A percentile compares a stretch with the other conserved stretches of the same genome.
Evolutionary conservation across 345 rosid species (phyloP).

Genomic region (Heritiera littoralis): DNA sequence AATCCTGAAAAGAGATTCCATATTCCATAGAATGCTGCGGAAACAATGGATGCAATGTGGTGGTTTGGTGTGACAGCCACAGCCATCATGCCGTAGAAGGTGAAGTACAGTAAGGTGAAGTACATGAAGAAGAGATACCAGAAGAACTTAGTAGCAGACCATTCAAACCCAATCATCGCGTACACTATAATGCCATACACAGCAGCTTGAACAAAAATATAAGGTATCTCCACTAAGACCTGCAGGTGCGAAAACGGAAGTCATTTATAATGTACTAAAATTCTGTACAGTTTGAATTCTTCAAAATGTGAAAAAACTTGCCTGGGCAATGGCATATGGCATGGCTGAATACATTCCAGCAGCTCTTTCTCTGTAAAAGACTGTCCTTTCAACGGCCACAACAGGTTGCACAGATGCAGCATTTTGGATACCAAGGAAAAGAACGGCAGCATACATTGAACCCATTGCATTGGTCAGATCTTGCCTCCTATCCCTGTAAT

Average conservation of each 20-base stretch:
- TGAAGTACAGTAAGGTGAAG: constrained; percentile 62
- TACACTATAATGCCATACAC: constrained; percentile 52
- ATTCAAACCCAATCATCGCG: constrained; percentile 61
- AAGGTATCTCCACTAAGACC: constrained; percentile 59
- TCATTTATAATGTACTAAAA: background rate
- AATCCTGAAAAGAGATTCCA: constrained; percentile 72
- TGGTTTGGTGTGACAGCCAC: constrained; percentile 65
- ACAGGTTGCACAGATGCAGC: constrained; percentile 58
- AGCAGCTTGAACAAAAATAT: constrained; percentile 45
- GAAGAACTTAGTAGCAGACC: constrained; percentile 52
- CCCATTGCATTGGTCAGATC: constrained; percentile 72
- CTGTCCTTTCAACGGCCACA: constrained; percentile 68
- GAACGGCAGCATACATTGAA: constrained; percentile 70
- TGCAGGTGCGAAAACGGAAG: constrained; percentile 30
- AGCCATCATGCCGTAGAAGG: constrained; percentile 72
- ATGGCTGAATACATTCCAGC: constrained; percentile 81
- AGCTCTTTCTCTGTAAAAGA: constrained; percentile 73
- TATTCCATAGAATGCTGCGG: constrained; percentile 47
- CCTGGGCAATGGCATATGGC: constrained; percentile 70
- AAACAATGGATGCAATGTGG: constrained; percentile 53
- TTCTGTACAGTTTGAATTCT: background rate
- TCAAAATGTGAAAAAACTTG: background rate
- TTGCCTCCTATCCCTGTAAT: constrained; percentile 40
- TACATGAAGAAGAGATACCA: constrained; percentile 64
- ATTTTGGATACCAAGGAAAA: constrained; percentile 72